These are phyloP conservation scores for Davidsoniella virescens DNA, from an alignment of 2,329 filamentous ascomycete species.

Conservation along the genomic window DNA sequence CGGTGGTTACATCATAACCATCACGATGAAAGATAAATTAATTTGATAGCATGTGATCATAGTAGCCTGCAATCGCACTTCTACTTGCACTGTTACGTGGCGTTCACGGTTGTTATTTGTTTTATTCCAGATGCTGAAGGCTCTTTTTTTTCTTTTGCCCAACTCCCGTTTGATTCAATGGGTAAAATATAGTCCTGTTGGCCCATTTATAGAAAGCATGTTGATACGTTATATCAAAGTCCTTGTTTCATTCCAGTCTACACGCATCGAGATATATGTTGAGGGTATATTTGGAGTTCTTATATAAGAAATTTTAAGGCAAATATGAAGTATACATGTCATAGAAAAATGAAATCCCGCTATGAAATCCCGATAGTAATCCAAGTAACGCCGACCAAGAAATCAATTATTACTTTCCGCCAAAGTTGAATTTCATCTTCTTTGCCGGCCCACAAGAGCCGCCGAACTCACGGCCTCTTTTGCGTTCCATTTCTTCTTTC, in stretches of 20 bases:
- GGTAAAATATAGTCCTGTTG: too few species aligned
- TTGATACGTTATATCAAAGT: neutral
- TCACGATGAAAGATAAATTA: too few species aligned
- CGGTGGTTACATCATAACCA: too few species aligned
- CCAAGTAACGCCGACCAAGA: neutral
- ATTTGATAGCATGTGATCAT: too few species aligned
- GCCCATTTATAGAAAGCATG: constrained; percentile 1
- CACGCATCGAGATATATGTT: neutral
- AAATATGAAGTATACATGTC: too few species aligned
- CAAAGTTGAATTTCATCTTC: constrained; percentile 21
- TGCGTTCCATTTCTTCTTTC: constrained; percentile 65
- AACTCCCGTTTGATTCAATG: neutral
- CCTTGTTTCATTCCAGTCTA: neutral
- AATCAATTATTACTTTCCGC: neutral
- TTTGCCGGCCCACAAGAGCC: constrained; percentile 29
- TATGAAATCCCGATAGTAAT: neutral
- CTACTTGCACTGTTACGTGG: neutral
- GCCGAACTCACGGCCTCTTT: constrained; percentile 34
- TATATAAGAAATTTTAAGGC: too few species aligned
- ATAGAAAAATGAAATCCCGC: neutral
- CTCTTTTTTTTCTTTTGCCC: too few species aligned
- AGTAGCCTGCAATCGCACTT: too few species aligned
- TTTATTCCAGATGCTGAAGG: neutral
- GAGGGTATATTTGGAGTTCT: too few species aligned
- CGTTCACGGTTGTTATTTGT: neutral